Conservation (phyloP, 2,329 filamentous ascomycete species). For the Clarireedia paspali region DNA sequence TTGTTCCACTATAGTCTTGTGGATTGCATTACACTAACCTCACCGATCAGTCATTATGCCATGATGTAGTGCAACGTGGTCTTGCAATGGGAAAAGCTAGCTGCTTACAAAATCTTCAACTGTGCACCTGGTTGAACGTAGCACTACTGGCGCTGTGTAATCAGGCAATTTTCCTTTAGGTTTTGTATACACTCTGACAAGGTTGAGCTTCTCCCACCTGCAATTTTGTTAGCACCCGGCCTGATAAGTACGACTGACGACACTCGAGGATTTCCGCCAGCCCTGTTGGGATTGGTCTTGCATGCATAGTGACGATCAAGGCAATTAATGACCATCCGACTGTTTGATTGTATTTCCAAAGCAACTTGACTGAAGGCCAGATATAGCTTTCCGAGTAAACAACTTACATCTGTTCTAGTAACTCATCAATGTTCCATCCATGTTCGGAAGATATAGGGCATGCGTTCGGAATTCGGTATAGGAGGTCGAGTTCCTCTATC, state of each 20-base stretch:
- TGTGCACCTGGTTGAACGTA: constrained; percentile 74
- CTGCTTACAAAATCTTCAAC: constrained; percentile 91
- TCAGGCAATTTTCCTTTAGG: constrained; percentile 93
- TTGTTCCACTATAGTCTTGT: constrained; percentile 90
- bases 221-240: constrained; percentile 15
- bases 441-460: constrained; percentile 96
- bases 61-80: neutral
- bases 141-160: constrained; percentile 83
- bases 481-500: constrained; percentile 91
- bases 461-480: constrained; percentile 95
- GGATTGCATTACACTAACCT: constrained; percentile 87
- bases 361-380: too few relatives aligned
- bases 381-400: constrained; percentile 1
- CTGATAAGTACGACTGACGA: neutral
- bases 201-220: constrained; percentile 86
- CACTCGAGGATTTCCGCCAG: neutral
- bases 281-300: neutral
- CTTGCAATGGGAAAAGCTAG: constrained; percentile 6
- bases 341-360: too few relatives aligned
- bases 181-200: constrained; percentile 94
- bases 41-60: constrained; percentile 12
- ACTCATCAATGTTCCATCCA: constrained; percentile 96
- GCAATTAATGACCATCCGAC: too few relatives aligned
- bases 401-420: constrained; percentile 81
- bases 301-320: neutral